Evolutionary conservation across 371 early-diverging fungal genomes (phyloP), one percentile per base, ranked within the genome.

Genomic region (Haplosporangium sp.): DNA sequence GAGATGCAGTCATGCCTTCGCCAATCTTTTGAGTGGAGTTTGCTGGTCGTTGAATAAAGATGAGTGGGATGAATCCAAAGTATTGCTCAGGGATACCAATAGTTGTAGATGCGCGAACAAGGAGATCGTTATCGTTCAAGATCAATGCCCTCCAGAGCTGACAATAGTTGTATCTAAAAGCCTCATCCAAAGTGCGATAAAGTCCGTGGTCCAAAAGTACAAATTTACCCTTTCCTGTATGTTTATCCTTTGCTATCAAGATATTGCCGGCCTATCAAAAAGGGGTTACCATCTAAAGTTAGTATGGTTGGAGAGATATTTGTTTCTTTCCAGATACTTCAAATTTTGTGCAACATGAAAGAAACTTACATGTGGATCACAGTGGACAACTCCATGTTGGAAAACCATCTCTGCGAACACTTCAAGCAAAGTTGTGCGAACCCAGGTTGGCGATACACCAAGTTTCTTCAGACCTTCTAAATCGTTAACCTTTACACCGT

Each of bases 381-480:
- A 79, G 40, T 79, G 81, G 0, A 79, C 67, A 19, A 79, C 74
- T 9, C 95, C 97, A 62, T 96, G 91, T 8, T 91, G 79, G 78
- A 92, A 97, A n/a, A 96, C 95, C 97, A 97, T 97, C 71, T 96
- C 91, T n/a, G 92, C 90, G 83, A 94, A 97, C 20, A 92, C 88
- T 7, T 88, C 86, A 4, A 90, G 89, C 19, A 98, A 77, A 58
- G 92, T 90, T n/a, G 84, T 82, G 5, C 95, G 91, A 0, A 97
- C 96, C 27, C 86, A 84, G 17, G 79, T 84, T 0, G 95, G 94
- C 61, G 93, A 86, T 59, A 96, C 95, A 13, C 77, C 74, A 71
- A 96, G 88, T 62, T 84, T 67, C n/a, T 86, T 78, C 78, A 96
- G 85, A 65, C 89, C 95, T 1, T 83, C 86, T 8, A 91, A 40